Percentiles rank a stretch among this genome's conserved stretches.
Evolutionary conservation across 495 filamentous ascomycete species (phyloP).

Genomic region (Penicillium steckii): DNA sequence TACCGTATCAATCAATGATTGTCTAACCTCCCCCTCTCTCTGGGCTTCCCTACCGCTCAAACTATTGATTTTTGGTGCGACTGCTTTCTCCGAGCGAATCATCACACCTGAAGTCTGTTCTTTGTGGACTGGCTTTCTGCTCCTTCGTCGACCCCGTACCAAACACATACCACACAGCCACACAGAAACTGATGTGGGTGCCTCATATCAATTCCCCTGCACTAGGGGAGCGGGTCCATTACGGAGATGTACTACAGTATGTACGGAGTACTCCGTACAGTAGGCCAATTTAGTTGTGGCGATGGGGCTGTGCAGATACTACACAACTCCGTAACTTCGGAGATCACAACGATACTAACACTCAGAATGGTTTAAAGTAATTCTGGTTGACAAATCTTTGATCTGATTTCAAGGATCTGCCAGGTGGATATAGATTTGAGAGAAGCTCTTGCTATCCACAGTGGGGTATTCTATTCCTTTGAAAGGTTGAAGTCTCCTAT

Average conservation of each 20-base stretch:
- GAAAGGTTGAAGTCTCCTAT: not conserved
- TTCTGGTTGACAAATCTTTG: conserved; percentile 8
- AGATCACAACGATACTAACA: not conserved
- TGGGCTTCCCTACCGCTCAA: not conserved
- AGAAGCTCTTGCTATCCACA: not conserved
- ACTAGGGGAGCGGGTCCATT: not conserved
- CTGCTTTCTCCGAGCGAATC: not conserved
- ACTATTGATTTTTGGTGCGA: conserved; percentile 2
- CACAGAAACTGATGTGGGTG: not conserved
- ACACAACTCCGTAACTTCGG: not conserved
- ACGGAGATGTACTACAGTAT: too few relatives aligned
- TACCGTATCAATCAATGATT: too few relatives aligned
- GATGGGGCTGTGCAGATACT: conserved; percentile 10
- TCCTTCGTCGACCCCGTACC: too few relatives aligned
- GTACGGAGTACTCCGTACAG: too few relatives aligned
- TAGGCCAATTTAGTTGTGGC: not conserved
- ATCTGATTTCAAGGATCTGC: not conserved
- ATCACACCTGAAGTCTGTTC: not conserved
- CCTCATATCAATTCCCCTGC: not conserved
- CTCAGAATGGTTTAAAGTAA: not conserved
- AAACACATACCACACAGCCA: conserved; percentile 8
- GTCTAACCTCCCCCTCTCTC: too few relatives aligned
- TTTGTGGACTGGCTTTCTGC: not conserved
- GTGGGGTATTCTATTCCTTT: not conserved
- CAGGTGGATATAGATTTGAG: conserved; percentile 5